Conservation (phyloP, 1,284 basidiomycete species). For the Meira nashicola region DNA sequence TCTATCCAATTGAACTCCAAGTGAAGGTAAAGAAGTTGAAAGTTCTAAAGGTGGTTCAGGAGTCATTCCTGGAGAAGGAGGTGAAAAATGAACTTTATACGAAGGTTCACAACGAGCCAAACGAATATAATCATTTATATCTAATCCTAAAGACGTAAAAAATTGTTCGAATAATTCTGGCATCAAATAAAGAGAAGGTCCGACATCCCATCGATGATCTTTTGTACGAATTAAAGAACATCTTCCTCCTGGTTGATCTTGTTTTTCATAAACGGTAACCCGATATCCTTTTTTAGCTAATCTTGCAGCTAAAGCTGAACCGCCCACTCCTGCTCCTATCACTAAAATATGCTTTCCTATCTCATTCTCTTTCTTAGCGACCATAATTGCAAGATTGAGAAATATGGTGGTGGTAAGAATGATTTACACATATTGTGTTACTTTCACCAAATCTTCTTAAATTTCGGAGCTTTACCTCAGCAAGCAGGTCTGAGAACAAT, state of each 20-base stretch:
- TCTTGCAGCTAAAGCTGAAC: slow-evolving; percentile 56
- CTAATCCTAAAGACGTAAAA: slow-evolving; percentile 56
- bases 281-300: slow-evolving; percentile 56
- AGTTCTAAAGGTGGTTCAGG: neutral
- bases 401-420: neutral
- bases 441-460: too few species aligned
- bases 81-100: slow-evolving; percentile 41
- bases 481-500: too few species aligned
- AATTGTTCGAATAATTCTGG: slow-evolving; percentile 57
- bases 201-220: slow-evolving; percentile 54
- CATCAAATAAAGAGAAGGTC: slow-evolving; percentile 57
- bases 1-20: slow-evolving; percentile 57
- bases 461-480: too few species aligned
- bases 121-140: slow-evolving; percentile 55
- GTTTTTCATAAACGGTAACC: slow-evolving; percentile 56
- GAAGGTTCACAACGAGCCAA: slow-evolving; percentile 48
- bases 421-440: neutral
- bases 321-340: slow-evolving; percentile 57
- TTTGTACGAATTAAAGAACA: slow-evolving; percentile 58
- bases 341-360: slow-evolving; percentile 36
- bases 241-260: slow-evolving; percentile 55
- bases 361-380: too few species aligned
- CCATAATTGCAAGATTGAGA: neutral
- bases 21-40: slow-evolving; percentile 2
- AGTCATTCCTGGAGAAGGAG: neutral